Percentiles rank a stretch among this genome's conserved stretches.
Evolutionary conservation across 2,329 filamentous ascomycete genomes (phyloP).

Genomic region (Coniochaeta pulveracea): DNA sequence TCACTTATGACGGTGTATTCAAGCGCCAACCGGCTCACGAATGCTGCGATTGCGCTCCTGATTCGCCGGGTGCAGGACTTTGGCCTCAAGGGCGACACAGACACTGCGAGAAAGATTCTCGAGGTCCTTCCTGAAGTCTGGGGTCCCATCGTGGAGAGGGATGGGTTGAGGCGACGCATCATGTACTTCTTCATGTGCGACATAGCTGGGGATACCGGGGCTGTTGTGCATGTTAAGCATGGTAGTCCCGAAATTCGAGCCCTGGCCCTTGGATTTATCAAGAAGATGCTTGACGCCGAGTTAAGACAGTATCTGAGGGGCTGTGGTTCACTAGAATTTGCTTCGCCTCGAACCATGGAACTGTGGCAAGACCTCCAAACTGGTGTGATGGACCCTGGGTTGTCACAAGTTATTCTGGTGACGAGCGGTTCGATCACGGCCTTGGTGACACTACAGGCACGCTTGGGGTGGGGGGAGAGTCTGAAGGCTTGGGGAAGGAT

Average conservation of each 20-base stretch:
- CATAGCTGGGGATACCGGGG: conserved; percentile 26
- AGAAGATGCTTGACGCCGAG: conserved; percentile 29
- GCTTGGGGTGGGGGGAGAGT: conserved; percentile 5
- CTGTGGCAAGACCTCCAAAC: conserved; percentile 25
- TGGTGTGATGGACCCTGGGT: conserved; percentile 28
- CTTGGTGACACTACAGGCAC: conserved; percentile 12
- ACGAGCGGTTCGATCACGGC: conserved; percentile 33
- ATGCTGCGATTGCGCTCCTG: no score
- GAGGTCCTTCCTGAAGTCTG: conserved; percentile 24
- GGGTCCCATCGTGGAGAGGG: no score
- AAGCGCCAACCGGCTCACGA: no score
- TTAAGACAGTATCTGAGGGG: no score
- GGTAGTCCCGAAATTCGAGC: no score
- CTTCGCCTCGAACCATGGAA: no score
- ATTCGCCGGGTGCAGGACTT: no score
- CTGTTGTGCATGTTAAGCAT: no score
- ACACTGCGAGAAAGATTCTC: conserved; percentile 28
- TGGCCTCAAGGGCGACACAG: conserved; percentile 26
- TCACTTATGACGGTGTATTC: no score
- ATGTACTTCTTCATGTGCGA: conserved; percentile 32
- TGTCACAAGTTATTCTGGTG: conserved; percentile 36
- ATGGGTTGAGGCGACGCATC: no score
- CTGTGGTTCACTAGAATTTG: no score
- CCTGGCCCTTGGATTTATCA: conserved; percentile 34
- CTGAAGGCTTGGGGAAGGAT: conserved; percentile 34